A percentile compares a stretch with the other conserved stretches of the same genome.
phyloP scores from a whole-genome alignment of 345 rosid genomes.

The Rubroshorea leprosula region DNA sequence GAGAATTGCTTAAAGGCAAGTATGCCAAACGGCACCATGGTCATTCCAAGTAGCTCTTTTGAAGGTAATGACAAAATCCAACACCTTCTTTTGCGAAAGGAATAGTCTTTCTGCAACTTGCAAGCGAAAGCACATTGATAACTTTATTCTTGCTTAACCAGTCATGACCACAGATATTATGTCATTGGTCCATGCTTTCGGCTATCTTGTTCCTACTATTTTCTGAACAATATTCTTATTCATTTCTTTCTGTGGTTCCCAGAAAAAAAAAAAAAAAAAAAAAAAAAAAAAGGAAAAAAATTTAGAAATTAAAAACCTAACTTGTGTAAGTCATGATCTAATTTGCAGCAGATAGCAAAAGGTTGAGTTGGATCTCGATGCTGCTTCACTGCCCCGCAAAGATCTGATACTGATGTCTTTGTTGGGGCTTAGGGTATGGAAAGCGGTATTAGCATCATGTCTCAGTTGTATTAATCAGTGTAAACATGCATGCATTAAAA shows the following conservation, averaged over 20 bases:
- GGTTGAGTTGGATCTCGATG: slow-evolving; percentile 18
- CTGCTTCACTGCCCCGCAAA: slow-evolving; percentile 22
- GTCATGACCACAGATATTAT: slow-evolving; percentile 14
- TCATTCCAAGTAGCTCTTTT: slow-evolving; percentile 17
- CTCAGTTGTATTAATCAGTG: slow-evolving; percentile 7
- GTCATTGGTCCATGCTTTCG: slow-evolving; percentile 28
- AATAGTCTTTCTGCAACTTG: slow-evolving; percentile 33
- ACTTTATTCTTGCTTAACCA: slow-evolving; percentile 35
- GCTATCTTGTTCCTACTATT: slow-evolving; percentile 20
- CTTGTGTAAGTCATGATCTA: too few relatives aligned
- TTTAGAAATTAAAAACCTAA: too few relatives aligned
- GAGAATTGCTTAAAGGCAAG: too few relatives aligned
- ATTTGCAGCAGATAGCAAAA: too few relatives aligned
- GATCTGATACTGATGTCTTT: slow-evolving; percentile 10
- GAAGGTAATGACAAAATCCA: slow-evolving; percentile 27
- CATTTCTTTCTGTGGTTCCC: too few relatives aligned
- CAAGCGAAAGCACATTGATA: slow-evolving; percentile 19
- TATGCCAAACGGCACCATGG: too few relatives aligned
- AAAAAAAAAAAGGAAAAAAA: too few relatives aligned
- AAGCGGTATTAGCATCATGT: slow-evolving; percentile 8
- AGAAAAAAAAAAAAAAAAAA: too few relatives aligned
- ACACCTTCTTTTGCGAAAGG: slow-evolving; percentile 22
- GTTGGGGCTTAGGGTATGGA: not conserved
- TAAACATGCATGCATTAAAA: not conserved
- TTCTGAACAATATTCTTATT: slow-evolving; percentile 28